phyloP scores from a whole-genome alignment of 1,284 basidiomycete genomes.

The Rhodotorula glutinis region DNA sequence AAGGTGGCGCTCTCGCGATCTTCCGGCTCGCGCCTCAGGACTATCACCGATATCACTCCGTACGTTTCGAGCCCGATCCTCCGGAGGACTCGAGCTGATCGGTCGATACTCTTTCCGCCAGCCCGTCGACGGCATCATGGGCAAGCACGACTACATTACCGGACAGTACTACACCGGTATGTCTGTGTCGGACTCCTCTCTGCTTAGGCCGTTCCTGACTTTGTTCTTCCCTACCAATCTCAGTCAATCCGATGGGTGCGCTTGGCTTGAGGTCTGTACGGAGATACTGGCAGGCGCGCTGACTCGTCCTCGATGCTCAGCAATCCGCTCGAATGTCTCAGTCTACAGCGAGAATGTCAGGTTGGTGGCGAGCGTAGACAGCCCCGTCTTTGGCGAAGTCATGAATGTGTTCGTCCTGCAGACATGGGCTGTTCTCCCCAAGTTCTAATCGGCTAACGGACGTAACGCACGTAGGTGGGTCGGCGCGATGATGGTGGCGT shows the following conservation, averaged over 20 bases:
- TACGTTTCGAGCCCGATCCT: not conserved
- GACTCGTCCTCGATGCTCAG: not conserved
- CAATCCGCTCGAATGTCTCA: slow-evolving; percentile 58
- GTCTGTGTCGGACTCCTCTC: slow-evolving; percentile 64
- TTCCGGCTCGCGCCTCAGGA: slow-evolving; percentile 90
- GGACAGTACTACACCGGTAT: slow-evolving; percentile 79
- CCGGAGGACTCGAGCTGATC: no score
- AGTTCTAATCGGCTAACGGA: no score
- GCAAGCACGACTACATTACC: slow-evolving; percentile 70
- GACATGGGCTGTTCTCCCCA: no score
- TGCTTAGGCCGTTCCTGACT: not conserved
- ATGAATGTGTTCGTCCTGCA: slow-evolving; percentile 83
- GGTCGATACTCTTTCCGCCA: not conserved
- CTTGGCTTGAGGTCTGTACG: fast-evolving
- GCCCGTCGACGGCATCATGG: slow-evolving; percentile 54
- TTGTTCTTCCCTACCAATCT: not conserved
- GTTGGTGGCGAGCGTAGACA: slow-evolving; percentile 84
- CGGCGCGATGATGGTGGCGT: slow-evolving; percentile 48
- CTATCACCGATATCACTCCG: slow-evolving; percentile 71
- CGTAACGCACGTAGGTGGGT: slow-evolving; percentile 40
- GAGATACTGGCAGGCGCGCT: no score
- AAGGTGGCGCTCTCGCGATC: slow-evolving; percentile 74
- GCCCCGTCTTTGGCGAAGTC: slow-evolving; percentile 77
- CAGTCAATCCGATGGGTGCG: slow-evolving; percentile 46
- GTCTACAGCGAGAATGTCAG: slow-evolving; percentile 92